These are phyloP conservation scores for Pseudophaeomoniella oleicola DNA, from an alignment of 2,329 filamentous ascomycete genomes.

Conservation along the genomic window DNA sequence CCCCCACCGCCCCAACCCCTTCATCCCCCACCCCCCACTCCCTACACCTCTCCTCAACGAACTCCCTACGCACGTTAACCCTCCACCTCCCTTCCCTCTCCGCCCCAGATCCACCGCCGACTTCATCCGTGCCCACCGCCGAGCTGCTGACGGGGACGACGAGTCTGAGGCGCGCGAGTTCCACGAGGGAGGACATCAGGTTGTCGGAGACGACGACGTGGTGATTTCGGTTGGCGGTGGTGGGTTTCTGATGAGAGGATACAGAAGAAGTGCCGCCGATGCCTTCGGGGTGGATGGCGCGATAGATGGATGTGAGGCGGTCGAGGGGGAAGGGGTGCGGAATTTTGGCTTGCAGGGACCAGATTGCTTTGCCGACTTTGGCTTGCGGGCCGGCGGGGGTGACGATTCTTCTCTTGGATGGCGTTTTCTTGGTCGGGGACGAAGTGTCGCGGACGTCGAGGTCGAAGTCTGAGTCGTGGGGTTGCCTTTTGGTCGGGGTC, in stretches of 20 bases:
- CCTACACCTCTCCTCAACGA: constrained; percentile 29
- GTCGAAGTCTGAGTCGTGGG: constrained; percentile 3
- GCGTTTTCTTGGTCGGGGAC: constrained; percentile 14
- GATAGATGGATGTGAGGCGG: constrained; percentile 30
- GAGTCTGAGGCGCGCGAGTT: constrained; percentile 28
- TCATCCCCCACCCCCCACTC: constrained; percentile 18
- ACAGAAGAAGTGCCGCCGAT: constrained; percentile 10
- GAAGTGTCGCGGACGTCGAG: constrained; percentile 12
- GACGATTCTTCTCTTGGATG: constrained; percentile 16
- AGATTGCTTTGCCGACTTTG: constrained; percentile 25
- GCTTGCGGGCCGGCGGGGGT: constrained; percentile 13
- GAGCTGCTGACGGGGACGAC: constrained; percentile 21
- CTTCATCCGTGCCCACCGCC: too few species aligned
- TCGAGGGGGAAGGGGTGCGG: constrained; percentile 29
- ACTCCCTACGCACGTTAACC: constrained; percentile 31
- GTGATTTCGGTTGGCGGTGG: not conserved
- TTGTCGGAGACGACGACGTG: constrained; percentile 17
- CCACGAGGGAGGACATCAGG: constrained; percentile 30
- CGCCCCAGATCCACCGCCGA: constrained; percentile 15
- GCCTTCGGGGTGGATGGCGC: constrained; percentile 29
- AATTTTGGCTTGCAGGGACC: constrained; percentile 22
- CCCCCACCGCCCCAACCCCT: not conserved
- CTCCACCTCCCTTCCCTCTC: constrained; percentile 27
- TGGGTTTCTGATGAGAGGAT: not conserved
- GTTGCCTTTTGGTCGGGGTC: constrained; percentile 15